Base-by-base conservation (phyloP, 1,139 yeast genomes). In the Saccharomyces hybrid region DNA sequence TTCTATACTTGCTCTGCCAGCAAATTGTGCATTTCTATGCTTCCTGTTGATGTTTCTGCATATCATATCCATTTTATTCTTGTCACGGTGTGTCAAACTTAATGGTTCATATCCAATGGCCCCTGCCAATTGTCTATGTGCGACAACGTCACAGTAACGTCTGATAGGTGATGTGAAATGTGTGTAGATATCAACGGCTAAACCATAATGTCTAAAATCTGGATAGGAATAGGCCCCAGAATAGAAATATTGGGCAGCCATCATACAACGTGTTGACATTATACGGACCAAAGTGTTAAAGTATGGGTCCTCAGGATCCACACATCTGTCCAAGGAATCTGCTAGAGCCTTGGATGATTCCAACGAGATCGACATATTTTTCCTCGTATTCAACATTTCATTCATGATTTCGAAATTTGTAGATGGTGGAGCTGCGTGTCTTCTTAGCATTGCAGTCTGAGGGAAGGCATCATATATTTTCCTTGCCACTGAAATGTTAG, bases 151-250 rank as follows among this genome's bases (percentile, higher is more conserved):
- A 75, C 99, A 96, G 71, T 88, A 95, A 70, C 99, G 86, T 75
- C 99, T 85, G 68, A 95, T 95, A 12, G 99, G 99, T 0, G 98
- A 90, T 1, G 99, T 95, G 76, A 91, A 95, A 78, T 95, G 99
- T 0, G 99, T 95, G 72, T 95, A 95, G 50, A 95, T 95, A 64
- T 90, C 97, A 54, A 93, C 91, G 0, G 99, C 99, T 58, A 95
- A 78, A 69, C 99, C 99, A 72, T 95, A 95, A 77, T 95, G 99
- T 58, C 85, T 83, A 74, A 89, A 95, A 62, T 95, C 99, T n/a
- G 96, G 84, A 66, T 88, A 88, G 6, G 96, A 88, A 65, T 79
- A 88, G 14, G 87, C 82, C n/a, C 99, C 99, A 0, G 96, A 82
- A 6, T 96, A 84, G 76, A 95, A 95, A 70, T 95, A 95, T 67